phyloP scores from a whole-genome alignment of 169 alveolate genomes.

The Cryptosporidium canis region DNA sequence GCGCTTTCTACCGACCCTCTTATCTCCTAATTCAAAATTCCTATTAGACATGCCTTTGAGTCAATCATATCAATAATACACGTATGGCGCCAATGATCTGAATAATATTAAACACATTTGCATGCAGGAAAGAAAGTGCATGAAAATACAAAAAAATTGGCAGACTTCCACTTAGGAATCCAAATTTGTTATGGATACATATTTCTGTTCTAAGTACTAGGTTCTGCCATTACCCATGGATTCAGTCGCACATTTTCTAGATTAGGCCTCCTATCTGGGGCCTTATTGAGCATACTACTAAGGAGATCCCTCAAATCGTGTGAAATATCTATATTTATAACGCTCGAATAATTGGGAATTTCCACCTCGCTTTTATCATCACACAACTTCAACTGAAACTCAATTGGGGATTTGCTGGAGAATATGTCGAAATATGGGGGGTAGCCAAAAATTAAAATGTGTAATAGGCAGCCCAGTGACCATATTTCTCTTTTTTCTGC shows the following conservation, averaged over 20 bases:
- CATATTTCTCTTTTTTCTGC: conserved; percentile 68
- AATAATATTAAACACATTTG: neutral
- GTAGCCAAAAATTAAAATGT: conserved; percentile 39
- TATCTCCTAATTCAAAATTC: neutral
- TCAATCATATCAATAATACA: neutral
- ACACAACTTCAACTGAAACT: conserved; percentile 35
- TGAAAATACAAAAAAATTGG: neutral
- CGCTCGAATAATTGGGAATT: conserved; percentile 35
- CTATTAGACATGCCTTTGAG: neutral
- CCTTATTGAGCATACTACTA: conserved; percentile 5
- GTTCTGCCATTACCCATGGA: conserved; percentile 10
- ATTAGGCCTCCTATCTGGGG: neutral
- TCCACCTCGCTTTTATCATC: neutral
- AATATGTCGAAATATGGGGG: conserved; percentile 23
- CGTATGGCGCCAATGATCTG: conserved; percentile 31
- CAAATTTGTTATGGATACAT: neutral
- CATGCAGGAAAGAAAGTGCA: neutral
- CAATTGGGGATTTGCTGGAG: conserved; percentile 43
- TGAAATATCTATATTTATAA: conserved; percentile 10
- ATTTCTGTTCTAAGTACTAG: neutral
- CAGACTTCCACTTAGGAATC: neutral
- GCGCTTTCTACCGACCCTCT: neutral
- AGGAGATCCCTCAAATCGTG: neutral
- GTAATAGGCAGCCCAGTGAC: conserved; percentile 53
- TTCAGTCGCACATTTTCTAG: conserved; percentile 3